Percentiles rank a stretch among this genome's conserved stretches.
Evolutionary conservation across 2,329 filamentous ascomycete genomes (phyloP).

Genomic region (Penicillium sp.): DNA sequence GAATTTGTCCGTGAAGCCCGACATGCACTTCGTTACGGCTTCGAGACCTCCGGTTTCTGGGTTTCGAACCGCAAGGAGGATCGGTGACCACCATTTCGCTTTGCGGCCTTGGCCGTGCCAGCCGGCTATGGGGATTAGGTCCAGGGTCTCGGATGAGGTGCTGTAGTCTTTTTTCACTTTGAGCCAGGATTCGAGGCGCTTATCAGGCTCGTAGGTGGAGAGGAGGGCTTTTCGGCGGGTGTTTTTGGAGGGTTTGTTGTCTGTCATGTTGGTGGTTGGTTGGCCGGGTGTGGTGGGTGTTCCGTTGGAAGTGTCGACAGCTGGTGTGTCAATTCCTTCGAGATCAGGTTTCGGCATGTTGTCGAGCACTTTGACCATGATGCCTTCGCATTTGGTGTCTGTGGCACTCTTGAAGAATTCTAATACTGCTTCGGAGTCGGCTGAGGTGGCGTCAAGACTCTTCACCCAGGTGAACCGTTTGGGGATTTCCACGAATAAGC

Average conservation of each 20-base stretch:
- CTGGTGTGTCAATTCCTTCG: too few relatives aligned
- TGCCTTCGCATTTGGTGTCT: conserved; percentile 85
- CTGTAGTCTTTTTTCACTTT: conserved; percentile 98
- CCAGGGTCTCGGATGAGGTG: conserved; percentile 77
- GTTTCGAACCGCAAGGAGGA: conserved; percentile 84
- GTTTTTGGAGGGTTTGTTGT: conserved; percentile 38
- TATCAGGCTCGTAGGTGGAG: conserved; percentile 92
- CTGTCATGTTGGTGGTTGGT: conserved; percentile 27
- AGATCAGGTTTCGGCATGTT: conserved; percentile 54
- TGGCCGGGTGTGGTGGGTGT: conserved; percentile 36
- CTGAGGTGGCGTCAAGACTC: conserved; percentile 72
- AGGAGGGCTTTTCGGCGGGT: conserved; percentile 73
- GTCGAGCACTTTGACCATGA: conserved; percentile 96
- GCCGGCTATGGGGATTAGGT: conserved; percentile 78
- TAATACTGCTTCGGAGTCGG: conserved; percentile 72
- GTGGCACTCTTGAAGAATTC: conserved; percentile 85
- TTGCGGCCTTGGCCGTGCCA: conserved; percentile 95
- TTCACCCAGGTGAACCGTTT: conserved; percentile 88
- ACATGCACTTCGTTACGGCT: conserved; percentile 95
- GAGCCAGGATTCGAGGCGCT: conserved; percentile 92
- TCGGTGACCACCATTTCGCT: conserved; percentile 91
- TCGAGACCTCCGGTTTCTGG: conserved; percentile 74
- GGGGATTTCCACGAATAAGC: conserved; percentile 74
- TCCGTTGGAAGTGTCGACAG: neutral
- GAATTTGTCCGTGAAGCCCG: conserved; percentile 87